Percentiles rank a stretch among this genome's conserved stretches.
These are phyloP conservation scores for Funneliformis caledonium DNA, from an alignment of 371 early-diverging fungal genomes.

Conservation along the genomic window DNA sequence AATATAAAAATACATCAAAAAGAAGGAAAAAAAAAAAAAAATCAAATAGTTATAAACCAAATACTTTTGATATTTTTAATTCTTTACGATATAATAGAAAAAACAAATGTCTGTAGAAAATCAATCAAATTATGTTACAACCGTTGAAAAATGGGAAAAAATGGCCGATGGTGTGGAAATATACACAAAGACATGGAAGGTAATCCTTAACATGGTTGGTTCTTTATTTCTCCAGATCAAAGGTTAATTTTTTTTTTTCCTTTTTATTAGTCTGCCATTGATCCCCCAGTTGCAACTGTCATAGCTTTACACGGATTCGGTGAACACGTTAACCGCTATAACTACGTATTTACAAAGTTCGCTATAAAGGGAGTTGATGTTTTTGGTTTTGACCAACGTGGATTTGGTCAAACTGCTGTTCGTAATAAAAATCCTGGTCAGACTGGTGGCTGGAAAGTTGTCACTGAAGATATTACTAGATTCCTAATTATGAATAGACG, in stretches of 20 bases:
- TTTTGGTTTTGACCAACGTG: slow-evolving; percentile 68
- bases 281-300: slow-evolving; percentile 42
- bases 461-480: slow-evolving; percentile 60
- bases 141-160: neutral
- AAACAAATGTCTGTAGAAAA: too few relatives aligned
- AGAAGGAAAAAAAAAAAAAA: too few relatives aligned
- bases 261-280: neutral
- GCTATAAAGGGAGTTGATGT: slow-evolving; percentile 60
- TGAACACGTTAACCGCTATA: slow-evolving; percentile 67
- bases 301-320: slow-evolving; percentile 73
- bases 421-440: slow-evolving; percentile 57
- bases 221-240: neutral
- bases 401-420: slow-evolving; percentile 65
- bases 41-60: neutral
- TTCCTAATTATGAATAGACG: slow-evolving; percentile 52
- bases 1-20: too few relatives aligned
- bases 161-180: slow-evolving; percentile 45
- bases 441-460: slow-evolving; percentile 57
- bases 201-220: slow-evolving; percentile 25
- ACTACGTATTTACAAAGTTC: slow-evolving; percentile 58
- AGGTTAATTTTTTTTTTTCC: neutral
- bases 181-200: slow-evolving; percentile 58
- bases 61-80: too few relatives aligned
- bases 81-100: too few relatives aligned
- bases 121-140: too few relatives aligned